Conservation (phyloP, 768 basidiomycete species). For the Psilocybe azurescens region DNA sequence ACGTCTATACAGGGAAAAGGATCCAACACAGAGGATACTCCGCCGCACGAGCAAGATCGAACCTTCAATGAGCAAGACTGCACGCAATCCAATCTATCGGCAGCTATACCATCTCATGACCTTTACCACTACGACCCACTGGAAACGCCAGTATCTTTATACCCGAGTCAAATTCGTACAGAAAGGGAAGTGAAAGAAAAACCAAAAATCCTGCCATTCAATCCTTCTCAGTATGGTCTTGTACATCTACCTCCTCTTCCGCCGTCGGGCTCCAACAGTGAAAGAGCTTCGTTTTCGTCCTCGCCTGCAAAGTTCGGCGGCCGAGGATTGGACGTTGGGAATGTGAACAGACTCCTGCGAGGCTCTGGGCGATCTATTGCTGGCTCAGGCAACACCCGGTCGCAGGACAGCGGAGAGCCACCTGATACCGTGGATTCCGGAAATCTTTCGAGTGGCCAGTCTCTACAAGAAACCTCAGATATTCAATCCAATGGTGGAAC, state of each 20-base stretch:
- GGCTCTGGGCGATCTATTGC: not conserved
- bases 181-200: conserved; percentile 10
- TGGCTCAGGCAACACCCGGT: conserved; percentile 7
- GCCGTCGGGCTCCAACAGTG: conserved; percentile 21
- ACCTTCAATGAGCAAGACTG: not conserved
- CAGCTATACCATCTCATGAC: not conserved
- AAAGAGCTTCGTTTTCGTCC: conserved; percentile 18
- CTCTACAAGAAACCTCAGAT: conserved; percentile 6
- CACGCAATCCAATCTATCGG: not conserved
- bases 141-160: conserved; percentile 12
- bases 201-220: conserved; percentile 32
- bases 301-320: conserved; percentile 7
- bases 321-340: not conserved
- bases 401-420: not conserved
- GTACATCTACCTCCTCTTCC: conserved; percentile 46
- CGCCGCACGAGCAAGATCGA: not conserved
- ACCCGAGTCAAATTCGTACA: not conserved
- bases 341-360: not conserved
- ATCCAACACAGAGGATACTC: not conserved
- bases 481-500: conserved; percentile 13
- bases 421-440: conserved; percentile 12
- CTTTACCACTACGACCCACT: not conserved
- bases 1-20: not conserved
- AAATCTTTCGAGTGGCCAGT: conserved; percentile 18
- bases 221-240: conserved; percentile 44